These are phyloP conservation scores for Alternaria viburni DNA, from an alignment of 2,329 filamentous ascomycete species.

Conservation along the genomic window DNA sequence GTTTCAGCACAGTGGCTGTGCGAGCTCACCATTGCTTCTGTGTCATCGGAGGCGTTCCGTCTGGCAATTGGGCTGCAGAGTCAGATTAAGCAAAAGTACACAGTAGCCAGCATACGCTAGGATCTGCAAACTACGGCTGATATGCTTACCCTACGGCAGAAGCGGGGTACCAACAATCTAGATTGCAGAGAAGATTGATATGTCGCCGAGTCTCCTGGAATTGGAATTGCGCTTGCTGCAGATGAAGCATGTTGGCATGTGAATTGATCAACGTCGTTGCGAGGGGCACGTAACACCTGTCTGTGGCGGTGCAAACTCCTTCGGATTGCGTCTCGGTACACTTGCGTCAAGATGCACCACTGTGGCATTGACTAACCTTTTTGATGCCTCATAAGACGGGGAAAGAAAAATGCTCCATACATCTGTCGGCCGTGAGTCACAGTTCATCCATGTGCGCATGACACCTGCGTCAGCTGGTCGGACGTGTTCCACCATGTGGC, in stretches of 20 bases:
- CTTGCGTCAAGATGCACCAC: neutral
- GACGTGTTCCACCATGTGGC: slow-evolving; percentile 7
- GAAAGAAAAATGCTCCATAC: neutral
- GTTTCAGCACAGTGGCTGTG: slow-evolving; percentile 3
- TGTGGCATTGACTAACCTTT: neutral
- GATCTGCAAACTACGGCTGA: slow-evolving; percentile 12
- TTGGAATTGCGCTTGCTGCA: neutral
- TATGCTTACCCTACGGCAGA: neutral
- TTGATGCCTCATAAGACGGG: neutral
- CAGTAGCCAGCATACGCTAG: neutral
- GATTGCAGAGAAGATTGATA: neutral
- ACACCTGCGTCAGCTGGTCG: neutral
- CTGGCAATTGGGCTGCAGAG: neutral
- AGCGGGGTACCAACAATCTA: slow-evolving; percentile 9
- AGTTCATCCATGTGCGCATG: slow-evolving; percentile 1
- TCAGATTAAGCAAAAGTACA: neutral
- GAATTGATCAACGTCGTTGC: slow-evolving; percentile 1
- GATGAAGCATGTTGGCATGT: slow-evolving; percentile 5
- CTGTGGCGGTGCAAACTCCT: slow-evolving; percentile 11
- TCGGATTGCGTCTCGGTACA: slow-evolving; percentile 4
- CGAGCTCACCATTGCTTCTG: neutral
- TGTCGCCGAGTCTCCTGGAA: slow-evolving; percentile 1
- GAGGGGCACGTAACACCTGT: slow-evolving; percentile 2
- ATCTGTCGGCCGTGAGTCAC: slow-evolving; percentile 2
- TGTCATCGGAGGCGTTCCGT: slow-evolving; percentile 10